Evolutionary conservation across 148 eudicot species (phyloP).

Genomic region (Silene conica): DNA sequence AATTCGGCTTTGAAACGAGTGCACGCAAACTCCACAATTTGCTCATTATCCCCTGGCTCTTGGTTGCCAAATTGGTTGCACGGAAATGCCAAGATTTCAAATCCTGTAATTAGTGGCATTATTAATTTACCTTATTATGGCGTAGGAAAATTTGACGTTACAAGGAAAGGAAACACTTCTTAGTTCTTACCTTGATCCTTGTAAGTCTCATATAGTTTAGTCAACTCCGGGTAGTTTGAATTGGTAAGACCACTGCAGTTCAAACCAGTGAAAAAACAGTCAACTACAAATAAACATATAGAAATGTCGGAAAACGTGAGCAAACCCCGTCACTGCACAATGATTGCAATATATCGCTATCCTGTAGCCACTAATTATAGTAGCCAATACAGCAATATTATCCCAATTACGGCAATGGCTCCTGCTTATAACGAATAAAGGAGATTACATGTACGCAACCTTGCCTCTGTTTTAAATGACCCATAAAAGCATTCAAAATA

Average conservation of each 20-base stretch:
- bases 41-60: slow-evolving; percentile 51
- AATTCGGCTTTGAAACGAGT: slow-evolving; percentile 57
- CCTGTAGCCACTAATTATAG: too few species aligned
- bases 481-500: background rate
- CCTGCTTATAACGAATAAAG: too few species aligned
- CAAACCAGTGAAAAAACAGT: background rate
- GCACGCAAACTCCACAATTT: slow-evolving; percentile 53
- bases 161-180: background rate
- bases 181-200: slow-evolving; percentile 52
- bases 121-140: background rate
- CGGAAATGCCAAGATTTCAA: slow-evolving; percentile 51
- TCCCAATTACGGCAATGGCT: too few species aligned
- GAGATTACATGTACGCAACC: too few species aligned
- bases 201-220: slow-evolving; percentile 61
- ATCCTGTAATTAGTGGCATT: slow-evolving; percentile 21
- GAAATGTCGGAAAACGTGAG: background rate
- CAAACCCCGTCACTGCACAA: too few species aligned
- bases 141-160: background rate
- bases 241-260: slow-evolving; percentile 65
- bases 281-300: background rate
- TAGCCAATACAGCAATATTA: too few species aligned
- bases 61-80: slow-evolving; percentile 50
- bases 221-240: slow-evolving; percentile 77
- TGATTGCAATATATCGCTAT: too few species aligned
- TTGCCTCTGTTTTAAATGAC: background rate